Percentiles rank a stretch among this genome's conserved stretches.
Evolutionary conservation across 495 filamentous ascomycete genomes (phyloP).

Genomic region (Podospora pseudocomata): DNA sequence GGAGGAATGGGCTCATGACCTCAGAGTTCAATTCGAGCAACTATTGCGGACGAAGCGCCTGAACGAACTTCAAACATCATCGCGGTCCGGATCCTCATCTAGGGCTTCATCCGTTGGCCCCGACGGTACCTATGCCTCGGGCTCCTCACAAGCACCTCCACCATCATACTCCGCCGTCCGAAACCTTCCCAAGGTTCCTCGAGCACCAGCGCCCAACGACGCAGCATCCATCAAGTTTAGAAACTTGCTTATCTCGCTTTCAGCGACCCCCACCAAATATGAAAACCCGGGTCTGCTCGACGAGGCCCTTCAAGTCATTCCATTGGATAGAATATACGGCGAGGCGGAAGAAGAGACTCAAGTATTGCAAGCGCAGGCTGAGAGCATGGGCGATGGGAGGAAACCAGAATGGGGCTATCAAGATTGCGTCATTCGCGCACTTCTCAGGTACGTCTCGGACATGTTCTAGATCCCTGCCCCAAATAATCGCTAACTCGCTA

Average conservation of each 20-base stretch:
- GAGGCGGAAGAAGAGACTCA: constrained; percentile 93
- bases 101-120: constrained; percentile 38
- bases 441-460: constrained; percentile 61
- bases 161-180: constrained; percentile 64
- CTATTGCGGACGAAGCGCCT: constrained; percentile 73
- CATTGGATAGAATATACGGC: constrained; percentile 85
- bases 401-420: constrained; percentile 96
- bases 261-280: constrained; percentile 82
- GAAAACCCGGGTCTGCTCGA: constrained; percentile 96
- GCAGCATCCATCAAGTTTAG: constrained; percentile 73
- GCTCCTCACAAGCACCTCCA: constrained; percentile 44
- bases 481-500: background rate
- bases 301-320: constrained; percentile 81
- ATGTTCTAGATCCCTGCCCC: background rate
- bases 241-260: constrained; percentile 75
- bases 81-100: constrained; percentile 50
- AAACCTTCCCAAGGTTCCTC: constrained; percentile 76
- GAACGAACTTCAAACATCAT: constrained; percentile 61
- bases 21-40: constrained; percentile 66
- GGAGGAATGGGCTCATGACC: constrained; percentile 52
- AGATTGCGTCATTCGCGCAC: constrained; percentile 89
- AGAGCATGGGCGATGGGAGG: constrained; percentile 69
- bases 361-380: constrained; percentile 79
- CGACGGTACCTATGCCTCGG: constrained; percentile 42
- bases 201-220: constrained; percentile 65